Percentiles rank a stretch among this genome's conserved stretches.
These are phyloP conservation scores for Aspergillus sclerotioniger DNA, from an alignment of 495 filamentous ascomycete genomes.

Conservation along the genomic window DNA sequence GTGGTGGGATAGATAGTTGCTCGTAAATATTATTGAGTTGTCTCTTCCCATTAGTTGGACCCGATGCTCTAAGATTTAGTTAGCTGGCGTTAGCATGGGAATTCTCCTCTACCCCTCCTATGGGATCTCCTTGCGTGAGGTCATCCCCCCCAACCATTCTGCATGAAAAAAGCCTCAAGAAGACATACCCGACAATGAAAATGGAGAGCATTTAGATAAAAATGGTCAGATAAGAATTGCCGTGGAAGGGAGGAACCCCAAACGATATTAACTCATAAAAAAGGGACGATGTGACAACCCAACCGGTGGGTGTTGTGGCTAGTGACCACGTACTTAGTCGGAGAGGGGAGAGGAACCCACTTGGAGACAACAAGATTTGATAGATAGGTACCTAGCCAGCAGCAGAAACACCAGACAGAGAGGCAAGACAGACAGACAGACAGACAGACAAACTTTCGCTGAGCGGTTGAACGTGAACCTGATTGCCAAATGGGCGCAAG, in stretches of 20 bases:
- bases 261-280: background rate
- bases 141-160: background rate
- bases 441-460: background rate
- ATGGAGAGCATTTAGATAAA: background rate
- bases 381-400: slow-evolving; percentile 2
- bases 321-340: slow-evolving; percentile 10
- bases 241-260: slow-evolving; percentile 1
- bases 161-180: background rate
- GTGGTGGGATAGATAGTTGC: no score
- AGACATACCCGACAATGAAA: background rate
- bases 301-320: slow-evolving; percentile 17
- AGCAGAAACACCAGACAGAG: background rate
- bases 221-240: background rate
- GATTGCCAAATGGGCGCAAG: background rate
- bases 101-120: slow-evolving; percentile 13
- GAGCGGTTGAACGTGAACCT: background rate
- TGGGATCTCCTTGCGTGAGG: slow-evolving; percentile 10
- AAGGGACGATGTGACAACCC: background rate
- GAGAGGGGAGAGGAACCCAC: background rate
- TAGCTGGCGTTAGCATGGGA: slow-evolving; percentile 1
- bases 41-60: slow-evolving; percentile 1
- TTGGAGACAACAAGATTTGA: background rate
- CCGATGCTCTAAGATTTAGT: slow-evolving; percentile 12
- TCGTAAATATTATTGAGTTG: slow-evolving; percentile 1
- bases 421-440: background rate